Evolutionary conservation across 208 protist species (phyloP).

Genomic region (Acanthamoeba healyi): DNA sequence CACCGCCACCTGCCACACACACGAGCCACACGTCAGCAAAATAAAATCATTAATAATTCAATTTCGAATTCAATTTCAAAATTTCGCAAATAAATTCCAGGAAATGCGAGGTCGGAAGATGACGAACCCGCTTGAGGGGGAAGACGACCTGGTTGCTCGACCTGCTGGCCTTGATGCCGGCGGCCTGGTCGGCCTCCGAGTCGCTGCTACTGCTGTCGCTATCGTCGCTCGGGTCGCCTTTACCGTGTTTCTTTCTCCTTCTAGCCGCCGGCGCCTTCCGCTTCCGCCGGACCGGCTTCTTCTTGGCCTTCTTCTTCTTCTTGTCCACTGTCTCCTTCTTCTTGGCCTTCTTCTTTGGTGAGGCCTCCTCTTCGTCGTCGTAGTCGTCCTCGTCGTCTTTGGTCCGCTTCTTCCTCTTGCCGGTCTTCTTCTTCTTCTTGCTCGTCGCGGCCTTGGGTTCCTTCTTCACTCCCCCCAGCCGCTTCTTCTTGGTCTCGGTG

Average conservation of each 20-base stretch:
- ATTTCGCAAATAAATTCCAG: background rate
- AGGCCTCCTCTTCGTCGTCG: background rate
- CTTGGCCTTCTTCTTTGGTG: background rate
- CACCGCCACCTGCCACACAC: background rate
- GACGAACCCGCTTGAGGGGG: background rate
- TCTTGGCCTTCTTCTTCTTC: conserved; percentile 12
- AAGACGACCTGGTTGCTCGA: background rate
- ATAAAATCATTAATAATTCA: no score
- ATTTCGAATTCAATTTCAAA: no score
- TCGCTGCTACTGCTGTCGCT: conserved; percentile 18
- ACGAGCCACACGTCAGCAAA: no score
- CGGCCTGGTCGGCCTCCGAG: background rate
- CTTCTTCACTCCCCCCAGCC: background rate
- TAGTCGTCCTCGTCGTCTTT: background rate
- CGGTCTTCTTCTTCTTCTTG: background rate
- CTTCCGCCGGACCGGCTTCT: background rate
- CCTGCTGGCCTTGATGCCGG: background rate
- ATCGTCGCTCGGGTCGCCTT: background rate
- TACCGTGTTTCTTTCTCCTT: background rate
- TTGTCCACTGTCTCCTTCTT: background rate
- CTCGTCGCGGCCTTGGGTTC: background rate
- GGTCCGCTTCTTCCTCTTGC: no score
- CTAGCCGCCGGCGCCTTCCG: background rate
- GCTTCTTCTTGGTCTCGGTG: background rate
- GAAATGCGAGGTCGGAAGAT: background rate